phyloP scores from a whole-genome alignment of 805 yeast genomes.

The Yueomyces sinensis region DNA sequence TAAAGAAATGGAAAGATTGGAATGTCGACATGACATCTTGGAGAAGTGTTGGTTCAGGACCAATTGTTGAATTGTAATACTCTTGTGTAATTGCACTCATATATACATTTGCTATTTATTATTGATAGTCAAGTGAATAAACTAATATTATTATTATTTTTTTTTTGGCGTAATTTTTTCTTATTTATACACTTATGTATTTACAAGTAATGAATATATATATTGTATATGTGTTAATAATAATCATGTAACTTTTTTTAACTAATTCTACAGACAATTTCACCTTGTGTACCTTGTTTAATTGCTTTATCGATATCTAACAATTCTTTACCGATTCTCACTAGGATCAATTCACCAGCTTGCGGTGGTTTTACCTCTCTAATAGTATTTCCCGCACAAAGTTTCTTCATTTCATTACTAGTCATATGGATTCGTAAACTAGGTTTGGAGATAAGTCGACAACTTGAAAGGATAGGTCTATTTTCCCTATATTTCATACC shows the following conservation, averaged over 20 bases:
- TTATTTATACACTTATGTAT: background rate
- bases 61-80: slow-evolving; percentile 33
- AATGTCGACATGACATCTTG: slow-evolving; percentile 77
- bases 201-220: background rate
- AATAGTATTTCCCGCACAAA: slow-evolving; percentile 65
- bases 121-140: background rate
- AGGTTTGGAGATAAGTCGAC: slow-evolving; percentile 73
- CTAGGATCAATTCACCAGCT: slow-evolving; percentile 80
- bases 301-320: slow-evolving; percentile 84
- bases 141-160: no score
- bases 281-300: slow-evolving; percentile 51
- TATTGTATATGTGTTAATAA: background rate
- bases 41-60: slow-evolving; percentile 61
- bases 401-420: slow-evolving; percentile 48
- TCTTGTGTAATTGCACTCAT: background rate
- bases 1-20: slow-evolving; percentile 73
- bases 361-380: slow-evolving; percentile 68
- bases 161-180: background rate
- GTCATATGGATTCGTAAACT: slow-evolving; percentile 58
- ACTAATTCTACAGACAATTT: slow-evolving; percentile 68
- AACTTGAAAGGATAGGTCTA: slow-evolving; percentile 58
- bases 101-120: no score
- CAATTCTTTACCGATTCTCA: slow-evolving; percentile 22
- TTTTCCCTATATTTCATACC: slow-evolving; percentile 79
- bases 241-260: slow-evolving; percentile 19